Percentiles rank a stretch among this genome's conserved stretches.
phyloP scores from a whole-genome alignment of 2,329 filamentous ascomycete species.

The Fusarium fracticaudum region DNA sequence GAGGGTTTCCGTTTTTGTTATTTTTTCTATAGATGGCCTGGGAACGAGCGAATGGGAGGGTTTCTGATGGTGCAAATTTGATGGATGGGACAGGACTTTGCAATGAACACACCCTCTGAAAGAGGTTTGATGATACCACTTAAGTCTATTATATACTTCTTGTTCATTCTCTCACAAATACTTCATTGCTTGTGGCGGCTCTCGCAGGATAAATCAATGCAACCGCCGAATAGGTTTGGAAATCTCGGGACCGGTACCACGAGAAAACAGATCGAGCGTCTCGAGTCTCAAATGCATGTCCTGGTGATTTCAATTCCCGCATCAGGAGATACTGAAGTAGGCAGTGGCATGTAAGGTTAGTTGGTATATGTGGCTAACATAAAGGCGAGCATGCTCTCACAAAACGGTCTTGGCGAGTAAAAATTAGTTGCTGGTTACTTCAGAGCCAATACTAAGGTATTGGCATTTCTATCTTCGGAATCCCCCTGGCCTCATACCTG shows the following conservation, averaged over 20 bases:
- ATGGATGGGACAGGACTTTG: background rate
- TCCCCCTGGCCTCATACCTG: constrained; percentile 14
- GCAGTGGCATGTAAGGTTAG: background rate
- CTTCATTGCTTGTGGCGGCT: background rate
- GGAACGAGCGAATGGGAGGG: background rate
- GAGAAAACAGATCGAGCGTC: background rate
- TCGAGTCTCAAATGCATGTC: background rate
- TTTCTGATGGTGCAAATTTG: constrained; percentile 7
- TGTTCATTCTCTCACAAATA: background rate
- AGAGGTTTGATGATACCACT: constrained; percentile 23
- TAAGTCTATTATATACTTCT: background rate
- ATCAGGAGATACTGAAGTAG: background rate
- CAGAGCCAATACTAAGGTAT: constrained; percentile 24
- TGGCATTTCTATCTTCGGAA: constrained; percentile 19
- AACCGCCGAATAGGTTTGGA: background rate
- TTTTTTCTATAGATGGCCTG: constrained; percentile 10
- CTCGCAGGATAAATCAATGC: background rate
- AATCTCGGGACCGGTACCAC: background rate
- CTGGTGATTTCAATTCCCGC: background rate
- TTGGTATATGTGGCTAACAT: background rate
- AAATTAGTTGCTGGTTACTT: background rate
- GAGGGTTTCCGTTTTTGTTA: background rate
- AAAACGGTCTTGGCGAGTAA: background rate
- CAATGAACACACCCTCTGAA: constrained; percentile 1
- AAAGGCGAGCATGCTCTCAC: background rate